Evolutionary conservation across 192 early-diverging fungal genomes (phyloP), one percentile per base, ranked within the genome.

Genomic region (Allomyces javanicus): DNA sequence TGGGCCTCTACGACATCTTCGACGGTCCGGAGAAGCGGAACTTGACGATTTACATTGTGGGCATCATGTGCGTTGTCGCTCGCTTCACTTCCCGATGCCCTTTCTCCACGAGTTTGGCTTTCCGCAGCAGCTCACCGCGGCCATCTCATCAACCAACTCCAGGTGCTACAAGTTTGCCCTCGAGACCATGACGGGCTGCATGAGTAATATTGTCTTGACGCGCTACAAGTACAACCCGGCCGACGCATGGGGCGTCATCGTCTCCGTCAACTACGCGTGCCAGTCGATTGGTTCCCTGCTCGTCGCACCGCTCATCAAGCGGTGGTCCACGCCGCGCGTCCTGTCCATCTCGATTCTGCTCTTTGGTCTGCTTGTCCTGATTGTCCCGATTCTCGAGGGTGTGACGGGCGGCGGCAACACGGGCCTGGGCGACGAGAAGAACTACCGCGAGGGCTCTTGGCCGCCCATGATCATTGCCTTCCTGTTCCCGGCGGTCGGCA

Each of bases 201-300:
- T 69, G 17, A 71, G 67, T 2, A 62, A 44, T 0, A 69, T 68
- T 26, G 66, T 66, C 25, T 68, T 71, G 40, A 62, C 50, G 17
- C 50, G 50, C 50, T 58, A 68, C 10, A 62, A 40, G 4, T n/a
- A 14, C 11, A 24, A 61, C 9, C 14, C 62, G 1, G 69, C 63
- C 44, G n/a, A 25, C 17, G 69, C 62, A 21, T 24, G 67, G 63
- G 69, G 25, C 22, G 69, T 67, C 27, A 63, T 72, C 6, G 65
- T 69, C 61, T 75, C 73, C 65, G 69, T 79, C 64, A 79, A 78
- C 70, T 75, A 75, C 61, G 79, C 74, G 9, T 75, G 74, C 64
- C 81, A 82, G 70, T 78, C 75, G 65, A 67, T 82, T 62, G 78
- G 79, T 12, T 75, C 77, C 19, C 74, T 82, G 61, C 70, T 72